A percentile compares a stretch with the other conserved stretches of the same genome.
Evolutionary conservation across 1,139 yeast genomes (phyloP).

Genomic region (Taiozyma sp.): DNA sequence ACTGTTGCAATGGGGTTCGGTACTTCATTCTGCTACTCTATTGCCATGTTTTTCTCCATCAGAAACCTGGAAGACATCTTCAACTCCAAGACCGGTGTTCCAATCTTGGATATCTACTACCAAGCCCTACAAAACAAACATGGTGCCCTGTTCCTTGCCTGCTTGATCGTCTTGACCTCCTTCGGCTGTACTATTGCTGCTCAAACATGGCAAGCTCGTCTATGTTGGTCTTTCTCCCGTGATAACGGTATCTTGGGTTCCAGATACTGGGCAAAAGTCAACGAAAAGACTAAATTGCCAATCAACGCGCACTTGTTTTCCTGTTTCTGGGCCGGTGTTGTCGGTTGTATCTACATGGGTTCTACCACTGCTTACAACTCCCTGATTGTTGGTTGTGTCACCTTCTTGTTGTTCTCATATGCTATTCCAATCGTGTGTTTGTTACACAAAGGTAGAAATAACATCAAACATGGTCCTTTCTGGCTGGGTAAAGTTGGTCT

Average conservation of each 20-base stretch:
- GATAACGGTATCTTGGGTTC: slow-evolving; percentile 55
- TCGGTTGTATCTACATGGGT: slow-evolving; percentile 49
- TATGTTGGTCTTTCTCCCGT: slow-evolving; percentile 76
- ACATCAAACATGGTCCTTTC: slow-evolving; percentile 64
- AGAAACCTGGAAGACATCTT: slow-evolving; percentile 44
- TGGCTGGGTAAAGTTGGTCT: slow-evolving; percentile 63
- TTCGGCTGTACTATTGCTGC: slow-evolving; percentile 67
- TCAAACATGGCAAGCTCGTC: slow-evolving; percentile 74
- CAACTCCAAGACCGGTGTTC: slow-evolving; percentile 50
- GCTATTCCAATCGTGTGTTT: slow-evolving; percentile 48
- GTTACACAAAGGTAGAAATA: slow-evolving; percentile 52
- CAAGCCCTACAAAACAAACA: slow-evolving; percentile 52
- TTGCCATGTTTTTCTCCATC: slow-evolving; percentile 61
- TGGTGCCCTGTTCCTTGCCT: slow-evolving; percentile 58
- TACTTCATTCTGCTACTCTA: slow-evolving; percentile 55
- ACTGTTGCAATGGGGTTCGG: slow-evolving; percentile 64
- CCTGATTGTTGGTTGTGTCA: slow-evolving; percentile 51
- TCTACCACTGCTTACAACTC: slow-evolving; percentile 54
- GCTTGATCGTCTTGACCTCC: slow-evolving; percentile 55
- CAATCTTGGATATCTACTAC: slow-evolving; percentile 56
- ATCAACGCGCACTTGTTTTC: slow-evolving; percentile 52
- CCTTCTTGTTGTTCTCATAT: slow-evolving; percentile 46
- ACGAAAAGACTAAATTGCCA: slow-evolving; percentile 44
- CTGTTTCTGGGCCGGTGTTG: slow-evolving; percentile 39
- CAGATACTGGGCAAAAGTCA: slow-evolving; percentile 41